phyloP scores from a whole-genome alignment of 306 rosid genomes.

The Quercus robur region DNA sequence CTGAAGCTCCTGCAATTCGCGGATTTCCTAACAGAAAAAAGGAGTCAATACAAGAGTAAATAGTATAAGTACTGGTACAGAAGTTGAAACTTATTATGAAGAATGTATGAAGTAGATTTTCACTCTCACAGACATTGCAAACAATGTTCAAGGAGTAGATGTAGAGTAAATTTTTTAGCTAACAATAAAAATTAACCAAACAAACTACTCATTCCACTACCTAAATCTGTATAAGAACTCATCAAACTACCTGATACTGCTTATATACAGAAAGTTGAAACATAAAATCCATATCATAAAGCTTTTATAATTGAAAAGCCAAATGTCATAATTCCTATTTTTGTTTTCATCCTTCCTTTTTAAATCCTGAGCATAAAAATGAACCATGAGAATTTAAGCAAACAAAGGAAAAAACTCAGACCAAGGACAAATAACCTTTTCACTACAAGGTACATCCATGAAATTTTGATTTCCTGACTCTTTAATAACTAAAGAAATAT shows the following conservation, averaged over 20 bases:
- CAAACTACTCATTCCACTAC: neutral
- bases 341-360: neutral
- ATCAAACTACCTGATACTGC: neutral
- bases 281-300: neutral
- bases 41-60: conserved; percentile 13
- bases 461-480: neutral
- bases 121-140: neutral
- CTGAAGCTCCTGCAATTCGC: conserved; percentile 96
- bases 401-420: neutral
- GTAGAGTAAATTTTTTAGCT: neutral
- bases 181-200: neutral
- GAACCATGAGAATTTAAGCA: neutral
- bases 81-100: neutral
- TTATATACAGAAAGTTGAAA: neutral
- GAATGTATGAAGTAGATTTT: neutral
- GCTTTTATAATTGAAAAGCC: neutral
- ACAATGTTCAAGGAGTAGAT: neutral
- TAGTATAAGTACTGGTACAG: neutral
- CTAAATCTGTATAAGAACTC: neutral
- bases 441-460: no score
- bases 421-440: neutral
- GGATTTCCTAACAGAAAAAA: conserved; percentile 63
- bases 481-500: neutral
- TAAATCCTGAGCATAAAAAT: neutral
- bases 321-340: neutral